Evolutionary conservation across 495 filamentous ascomycete genomes (phyloP), one percentile per base, ranked within the genome.

Genomic region (Xanthoparmelia taractica): DNA sequence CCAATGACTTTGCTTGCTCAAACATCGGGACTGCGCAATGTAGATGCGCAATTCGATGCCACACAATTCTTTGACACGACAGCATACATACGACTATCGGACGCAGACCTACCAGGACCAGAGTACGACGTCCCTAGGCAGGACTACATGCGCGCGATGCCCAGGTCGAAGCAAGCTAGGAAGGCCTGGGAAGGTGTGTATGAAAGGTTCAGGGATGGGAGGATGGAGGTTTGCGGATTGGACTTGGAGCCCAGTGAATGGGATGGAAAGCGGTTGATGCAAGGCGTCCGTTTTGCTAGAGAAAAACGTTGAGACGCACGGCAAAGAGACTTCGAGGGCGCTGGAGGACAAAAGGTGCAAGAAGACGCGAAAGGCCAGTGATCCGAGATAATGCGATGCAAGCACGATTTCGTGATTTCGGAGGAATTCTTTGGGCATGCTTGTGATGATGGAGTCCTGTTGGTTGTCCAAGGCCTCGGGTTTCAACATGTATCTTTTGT

Each of bases 51-150:
- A 1, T 78, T 79, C 67, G 75, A 78, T 58, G 69, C 71, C 1
- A 74, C 75, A 0, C 6, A 33, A 0, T 79, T 74, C 66, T 55
- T 76, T 8, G 66, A 70, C 17, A 67, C 63, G 57, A 75, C 74
- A 12, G 65, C 71, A 2, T 80, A 76, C 62, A 71, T 80, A 43
- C 77, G 73, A 41, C 65, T 80, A 57, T 69, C 67, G 27, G 78
- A 80, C 61, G 67, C 73, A 25, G 75, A 71, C 33, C 66, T 79
- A 8, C 75, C 76, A 34, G 78, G 73, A 10, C 80, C 80, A 13
- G 77, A 81, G 65, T 76, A 71, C 63, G 75, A 79, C 57, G 70
- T 76, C 40, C 72, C 74, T 2, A 72, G 68, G 43, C 65, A 67
- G 13, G 65, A 68, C 15, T 66, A 73, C 31, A 68, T 73, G 18